These are phyloP conservation scores for Alternaria dauci DNA, from an alignment of 2,329 filamentous ascomycete species.

Conservation along the genomic window DNA sequence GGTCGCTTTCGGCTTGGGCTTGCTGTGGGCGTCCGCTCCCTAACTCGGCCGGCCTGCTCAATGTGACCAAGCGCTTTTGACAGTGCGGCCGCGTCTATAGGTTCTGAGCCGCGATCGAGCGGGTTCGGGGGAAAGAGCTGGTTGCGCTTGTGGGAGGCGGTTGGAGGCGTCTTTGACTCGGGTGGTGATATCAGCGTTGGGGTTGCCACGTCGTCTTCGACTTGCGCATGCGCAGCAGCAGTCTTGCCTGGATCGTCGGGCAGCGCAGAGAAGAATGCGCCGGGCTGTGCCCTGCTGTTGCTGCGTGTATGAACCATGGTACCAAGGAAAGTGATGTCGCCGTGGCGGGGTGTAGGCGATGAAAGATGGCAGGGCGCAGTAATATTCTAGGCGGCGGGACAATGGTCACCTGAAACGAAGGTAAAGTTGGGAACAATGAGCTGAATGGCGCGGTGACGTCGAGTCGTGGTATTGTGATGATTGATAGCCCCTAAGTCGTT, in stretches of 20 bases:
- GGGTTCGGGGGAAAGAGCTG: slow-evolving; percentile 42
- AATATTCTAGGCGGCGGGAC: slow-evolving; percentile 1
- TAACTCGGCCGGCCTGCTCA: slow-evolving; percentile 65
- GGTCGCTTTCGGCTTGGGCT: slow-evolving; percentile 75
- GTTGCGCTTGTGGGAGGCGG: slow-evolving; percentile 60
- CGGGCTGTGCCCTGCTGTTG: slow-evolving; percentile 8
- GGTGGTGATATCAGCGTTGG: slow-evolving; percentile 63
- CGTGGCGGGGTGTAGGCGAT: slow-evolving; percentile 7
- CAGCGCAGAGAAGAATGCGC: slow-evolving; percentile 31
- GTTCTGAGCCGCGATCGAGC: slow-evolving; percentile 57
- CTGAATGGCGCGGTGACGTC: slow-evolving; percentile 28
- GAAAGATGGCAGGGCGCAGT: background rate
- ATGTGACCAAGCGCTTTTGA: slow-evolving; percentile 69
- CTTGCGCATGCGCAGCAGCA: slow-evolving; percentile 25
- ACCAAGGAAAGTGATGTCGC: background rate
- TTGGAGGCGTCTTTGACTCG: slow-evolving; percentile 68
- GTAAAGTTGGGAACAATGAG: slow-evolving; percentile 17
- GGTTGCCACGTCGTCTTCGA: slow-evolving; percentile 49
- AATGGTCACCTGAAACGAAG: slow-evolving; percentile 11
- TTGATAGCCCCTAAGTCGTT: slow-evolving; percentile 20
- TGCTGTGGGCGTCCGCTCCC: slow-evolving; percentile 69
- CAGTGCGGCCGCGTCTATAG: slow-evolving; percentile 67
- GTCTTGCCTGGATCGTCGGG: slow-evolving; percentile 24
- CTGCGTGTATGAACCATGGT: slow-evolving; percentile 6
- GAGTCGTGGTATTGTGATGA: slow-evolving; percentile 24